Percentiles rank a stretch among this genome's conserved stretches.
These are phyloP conservation scores for Dictyostelium brefeldianum DNA, from an alignment of 78 protist species.

Conservation along the genomic window DNA sequence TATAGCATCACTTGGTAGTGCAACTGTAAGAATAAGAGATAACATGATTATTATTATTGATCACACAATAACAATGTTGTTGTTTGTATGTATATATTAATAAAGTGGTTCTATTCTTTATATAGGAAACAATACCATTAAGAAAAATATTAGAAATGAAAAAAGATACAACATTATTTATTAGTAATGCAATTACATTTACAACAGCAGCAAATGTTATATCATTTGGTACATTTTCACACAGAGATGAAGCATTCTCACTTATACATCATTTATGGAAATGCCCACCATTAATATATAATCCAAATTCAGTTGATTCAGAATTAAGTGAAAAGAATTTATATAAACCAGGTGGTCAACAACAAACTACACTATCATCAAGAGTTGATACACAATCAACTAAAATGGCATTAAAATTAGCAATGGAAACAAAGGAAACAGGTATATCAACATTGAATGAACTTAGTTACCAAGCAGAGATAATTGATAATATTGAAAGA, in stretches of 20 bases:
- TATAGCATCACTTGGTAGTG: slow-evolving; percentile 50
- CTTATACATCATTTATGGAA: slow-evolving; percentile 74
- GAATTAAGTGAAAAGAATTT: background rate
- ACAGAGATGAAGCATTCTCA: slow-evolving; percentile 65
- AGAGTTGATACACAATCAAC: slow-evolving; percentile 73
- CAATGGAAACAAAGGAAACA: slow-evolving; percentile 45
- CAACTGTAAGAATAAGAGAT: slow-evolving; percentile 27
- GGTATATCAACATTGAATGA: slow-evolving; percentile 69
- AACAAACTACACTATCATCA: slow-evolving; percentile 34
- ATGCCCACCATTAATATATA: slow-evolving; percentile 62
- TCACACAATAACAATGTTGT: too few species aligned
- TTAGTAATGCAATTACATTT: slow-evolving; percentile 64
- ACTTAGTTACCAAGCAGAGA: slow-evolving; percentile 52
- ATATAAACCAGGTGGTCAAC: background rate
- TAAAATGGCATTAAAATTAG: slow-evolving; percentile 56
- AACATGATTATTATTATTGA: too few species aligned
- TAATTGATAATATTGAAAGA: slow-evolving; percentile 53
- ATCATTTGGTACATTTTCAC: slow-evolving; percentile 71
- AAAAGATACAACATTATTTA: slow-evolving; percentile 59
- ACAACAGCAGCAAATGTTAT: slow-evolving; percentile 26
- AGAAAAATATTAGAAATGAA: slow-evolving; percentile 63
- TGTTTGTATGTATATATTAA: background rate
- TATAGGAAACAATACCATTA: slow-evolving; percentile 54
- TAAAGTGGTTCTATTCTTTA: background rate
- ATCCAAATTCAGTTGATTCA: slow-evolving; percentile 24